Evolutionary conservation across 345 rosid species (phyloP), one percentile per base, ranked within the genome.

Genomic region (Citrus maxima): DNA sequence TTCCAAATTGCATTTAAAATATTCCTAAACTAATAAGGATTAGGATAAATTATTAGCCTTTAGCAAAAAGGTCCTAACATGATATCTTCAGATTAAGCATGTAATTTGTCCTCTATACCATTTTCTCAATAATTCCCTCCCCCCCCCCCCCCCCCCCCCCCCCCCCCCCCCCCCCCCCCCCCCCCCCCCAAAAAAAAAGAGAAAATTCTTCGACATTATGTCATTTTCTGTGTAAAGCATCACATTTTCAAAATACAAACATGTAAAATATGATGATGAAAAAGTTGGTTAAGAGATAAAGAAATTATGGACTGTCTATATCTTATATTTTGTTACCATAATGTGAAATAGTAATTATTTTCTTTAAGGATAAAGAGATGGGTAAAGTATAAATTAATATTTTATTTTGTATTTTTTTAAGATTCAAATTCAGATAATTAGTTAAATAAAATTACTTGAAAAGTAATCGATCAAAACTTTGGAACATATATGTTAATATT

Each of bases 101-200:
- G 18, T 14, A 18, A 42, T 64, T 4, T 64, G n/a, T 16, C 10
- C 0, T 32, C 10, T 16, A 32, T 64, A 16, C 40, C 67, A 64
- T 64, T 32, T 30, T 32, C 38, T 30, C n/a, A 64, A 64, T 64
- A 7, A 2, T 0, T 0, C 4, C 4, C n/a, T n/a, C 27, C 0
- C 0, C 30, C 30, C 0, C 30, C 32, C 32, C 4, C 32, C 32
- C 0, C 32, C 0, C 32, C 0, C 32, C 32, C 0, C 0, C 2
- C 27, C 0, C 0, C 30, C 30, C 0, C 30, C 27, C 0, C 0
- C 30, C 30, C 0, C 30, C 32, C 32, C 4, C 32, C 32, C 0
- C 32, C 0, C 32, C 0, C 32, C 32, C 0, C 0, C 2, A 30
- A 30, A 30, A 30, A 30, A 30, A 3, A 30, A 30, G 32, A 30